phyloP scores from a whole-genome alignment of 176 grass and related monocot species.

The Tillandsia fasciculata region DNA sequence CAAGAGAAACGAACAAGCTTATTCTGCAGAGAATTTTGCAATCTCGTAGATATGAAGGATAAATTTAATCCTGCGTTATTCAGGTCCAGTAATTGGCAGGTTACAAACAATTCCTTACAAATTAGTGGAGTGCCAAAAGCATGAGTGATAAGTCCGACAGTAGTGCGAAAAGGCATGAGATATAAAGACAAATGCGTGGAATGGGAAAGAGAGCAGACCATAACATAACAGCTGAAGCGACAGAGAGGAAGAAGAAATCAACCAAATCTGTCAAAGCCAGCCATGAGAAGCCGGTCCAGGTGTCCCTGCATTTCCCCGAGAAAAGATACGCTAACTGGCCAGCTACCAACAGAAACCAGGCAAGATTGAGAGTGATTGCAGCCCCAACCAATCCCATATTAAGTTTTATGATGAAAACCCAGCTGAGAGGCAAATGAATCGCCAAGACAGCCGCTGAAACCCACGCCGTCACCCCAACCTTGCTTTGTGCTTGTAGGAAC shows the following conservation, averaged over 20 bases:
- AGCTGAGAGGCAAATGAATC: conserved; percentile 32
- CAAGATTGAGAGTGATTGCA: conserved; percentile 21
- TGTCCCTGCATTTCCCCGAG: conserved; percentile 31
- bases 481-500: conserved; percentile 58
- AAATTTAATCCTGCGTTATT: no score
- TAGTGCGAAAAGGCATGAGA: neutral
- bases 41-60: no score
- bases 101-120: no score
- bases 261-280: conserved; percentile 52
- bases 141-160: no score
- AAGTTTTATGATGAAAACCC: conserved; percentile 23
- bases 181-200: neutral
- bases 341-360: conserved; percentile 40
- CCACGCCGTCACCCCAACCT: conserved; percentile 36
- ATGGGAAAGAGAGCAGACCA: conserved; percentile 22
- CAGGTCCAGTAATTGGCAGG: no score
- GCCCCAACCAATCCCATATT: conserved; percentile 13
- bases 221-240: conserved; percentile 47
- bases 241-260: conserved; percentile 49
- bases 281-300: conserved; percentile 43
- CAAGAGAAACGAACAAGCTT: no score
- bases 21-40: no score
- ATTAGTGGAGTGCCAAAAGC: no score
- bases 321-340: conserved; percentile 28
- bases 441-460: conserved; percentile 17